phyloP scores from a whole-genome alignment of 2,329 filamentous ascomycete species.

The Penicillium frequentans region DNA sequence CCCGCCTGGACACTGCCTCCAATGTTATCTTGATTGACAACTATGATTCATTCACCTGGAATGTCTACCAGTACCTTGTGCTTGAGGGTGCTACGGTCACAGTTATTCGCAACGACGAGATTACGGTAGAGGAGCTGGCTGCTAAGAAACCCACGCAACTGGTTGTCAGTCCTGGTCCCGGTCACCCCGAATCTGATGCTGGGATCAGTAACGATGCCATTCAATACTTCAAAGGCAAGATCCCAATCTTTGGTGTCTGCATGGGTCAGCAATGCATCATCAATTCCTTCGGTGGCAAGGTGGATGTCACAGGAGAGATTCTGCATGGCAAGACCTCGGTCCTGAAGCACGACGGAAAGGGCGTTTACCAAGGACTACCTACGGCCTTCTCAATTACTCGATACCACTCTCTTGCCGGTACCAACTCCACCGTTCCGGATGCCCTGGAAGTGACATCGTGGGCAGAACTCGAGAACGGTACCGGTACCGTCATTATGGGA shows the following conservation, averaged over 20 bases:
- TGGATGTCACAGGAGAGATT: conserved; percentile 92
- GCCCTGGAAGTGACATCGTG: conserved; percentile 89
- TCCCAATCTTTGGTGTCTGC: conserved; percentile 94
- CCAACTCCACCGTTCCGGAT: conserved; percentile 79
- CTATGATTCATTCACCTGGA: conserved; percentile 99
- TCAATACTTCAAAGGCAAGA: conserved; percentile 85
- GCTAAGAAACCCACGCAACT: conserved; percentile 85
- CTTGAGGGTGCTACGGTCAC: conserved; percentile 92
- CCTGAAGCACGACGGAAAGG: conserved; percentile 83
- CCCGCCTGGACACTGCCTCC: conserved; percentile 73
- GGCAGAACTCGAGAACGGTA: conserved; percentile 69
- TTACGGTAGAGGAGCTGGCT: conserved; percentile 80
- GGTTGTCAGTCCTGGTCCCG: conserved; percentile 91
- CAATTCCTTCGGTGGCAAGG: conserved; percentile 85
- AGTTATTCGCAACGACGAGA: conserved; percentile 89
- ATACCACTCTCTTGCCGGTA: conserved; percentile 95
- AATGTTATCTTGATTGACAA: conserved; percentile 98
- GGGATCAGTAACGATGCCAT: conserved; percentile 93
- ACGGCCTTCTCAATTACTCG: conserved; percentile 85
- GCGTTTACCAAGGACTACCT: conserved; percentile 80
- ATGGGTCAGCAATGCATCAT: conserved; percentile 99
- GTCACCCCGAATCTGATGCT: conserved; percentile 87
- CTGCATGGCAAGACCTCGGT: conserved; percentile 96
- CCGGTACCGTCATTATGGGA: conserved; percentile 89
- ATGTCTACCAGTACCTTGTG: conserved; percentile 96